Evolutionary conservation across 2,329 filamentous ascomycete species (phyloP), one percentile per base, ranked within the genome.

Genomic region (Aspergillus uvarum): DNA sequence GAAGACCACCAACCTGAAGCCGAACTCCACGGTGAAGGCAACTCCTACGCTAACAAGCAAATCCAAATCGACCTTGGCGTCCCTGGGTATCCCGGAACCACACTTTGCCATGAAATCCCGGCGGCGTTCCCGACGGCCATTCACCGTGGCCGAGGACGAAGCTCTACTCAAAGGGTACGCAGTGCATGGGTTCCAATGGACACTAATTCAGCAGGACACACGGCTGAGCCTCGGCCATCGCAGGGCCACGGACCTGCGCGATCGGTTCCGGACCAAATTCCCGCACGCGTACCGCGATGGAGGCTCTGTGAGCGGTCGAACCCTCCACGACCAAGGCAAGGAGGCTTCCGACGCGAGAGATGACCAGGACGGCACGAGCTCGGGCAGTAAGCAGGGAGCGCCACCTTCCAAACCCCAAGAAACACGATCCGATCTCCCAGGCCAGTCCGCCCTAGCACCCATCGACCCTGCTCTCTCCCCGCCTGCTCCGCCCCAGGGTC

Each of bases 171-270:
- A 79, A 65, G 86, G 86, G 4, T 87, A 86, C 62, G 76, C 80
- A 22, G 82, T 83, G 51, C 80, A 88, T 63, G 85, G 85, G 3
- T 82, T 85, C 53, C 78, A 82, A 47, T 89, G 86, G 86, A 84
- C 83, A 11, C 70, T 78, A 6, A 88, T 89, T 55, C 79, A 81
- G 61, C 79, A 84, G 59, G 85, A 88, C 60, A 73, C 74, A 14
- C 76, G 80, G 5, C 71, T 87, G 3, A 78, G 80, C 12, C 78
- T 88, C 49, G 68, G 71, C 10, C 76, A 81, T 63, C 79, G 85
- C 47, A 80, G 81, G 49, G 77, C 83, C 16, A 86, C 84, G 2
- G 86, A 88, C 66, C 68, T 89, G 14, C 79, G 86, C 32, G 86
- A 88, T 69, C 82, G 85, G 4, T 86, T 88, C 63, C 79, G 86